Base-by-base conservation (phyloP, 805 yeast genomes). In the Spathaspora passalidarum region DNA sequence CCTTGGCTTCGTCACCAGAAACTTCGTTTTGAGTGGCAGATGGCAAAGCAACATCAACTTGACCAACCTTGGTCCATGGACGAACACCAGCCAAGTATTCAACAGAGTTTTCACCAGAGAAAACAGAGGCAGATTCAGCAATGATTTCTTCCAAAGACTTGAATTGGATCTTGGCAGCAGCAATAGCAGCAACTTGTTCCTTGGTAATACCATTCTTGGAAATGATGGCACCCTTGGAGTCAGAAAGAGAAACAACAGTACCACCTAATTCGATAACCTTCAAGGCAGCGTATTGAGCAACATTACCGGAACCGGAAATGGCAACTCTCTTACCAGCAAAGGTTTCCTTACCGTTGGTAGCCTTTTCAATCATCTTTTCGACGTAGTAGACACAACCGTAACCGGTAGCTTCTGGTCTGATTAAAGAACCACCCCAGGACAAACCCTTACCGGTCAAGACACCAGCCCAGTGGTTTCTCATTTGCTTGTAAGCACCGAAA, bases 321-420 rank as follows among this genome's bases (percentile, higher is more conserved):
- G 96, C 91, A 59, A 94, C 98, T 68, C 86, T 83, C 81, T 94
- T 92, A 69, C 96, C 97, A 56, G 79, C 72, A 76, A 94, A 86
- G 48, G 90, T 70, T 77, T 90, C 97, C 73, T 86, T 82, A 71
- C 96, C 97, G 56, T 79, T 69, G 52, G 95, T 77, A 55, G 96
- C 97, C 70, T 84, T 83, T 75, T 88, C 94, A 70, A 92, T 88
- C 97, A 92, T 92, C 77, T 92, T 89, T 76, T 90, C 96, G 56
- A 91, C 95, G 79, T 88, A 92, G 84, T 92, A 92, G 55, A 92
- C 92, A 49, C 88, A 76, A 76, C 99, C 99, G 80, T 84, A 92
- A 72, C 99, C 99, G 53, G 99, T 92, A 56, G 99, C 99, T 82
- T 92, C 99, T 56, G 98, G 97, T 76, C 99, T 87, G 75, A 92